Evolutionary conservation across 169 alveolate species (phyloP).

Genomic region (Plasmodium coatneyi): DNA sequence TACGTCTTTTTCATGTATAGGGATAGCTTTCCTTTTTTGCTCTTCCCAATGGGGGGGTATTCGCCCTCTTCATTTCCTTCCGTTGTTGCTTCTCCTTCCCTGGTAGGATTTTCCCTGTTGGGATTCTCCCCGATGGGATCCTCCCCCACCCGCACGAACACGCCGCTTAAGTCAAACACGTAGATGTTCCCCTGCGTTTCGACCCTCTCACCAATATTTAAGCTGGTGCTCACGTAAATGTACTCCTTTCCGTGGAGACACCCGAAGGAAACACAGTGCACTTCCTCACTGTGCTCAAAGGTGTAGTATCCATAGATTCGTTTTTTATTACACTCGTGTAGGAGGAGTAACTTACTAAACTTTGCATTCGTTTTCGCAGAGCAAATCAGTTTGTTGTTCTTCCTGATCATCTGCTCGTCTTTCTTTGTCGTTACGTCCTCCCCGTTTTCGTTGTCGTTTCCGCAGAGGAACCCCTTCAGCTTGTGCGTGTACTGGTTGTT

Average conservation of each 20-base stretch:
- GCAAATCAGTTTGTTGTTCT: slow-evolving; percentile 5
- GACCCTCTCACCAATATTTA: slow-evolving; percentile 34
- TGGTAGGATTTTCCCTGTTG: neutral
- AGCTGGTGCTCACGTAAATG: slow-evolving; percentile 28
- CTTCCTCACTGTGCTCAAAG: slow-evolving; percentile 57
- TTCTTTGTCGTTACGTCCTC: neutral
- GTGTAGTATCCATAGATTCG: slow-evolving; percentile 28
- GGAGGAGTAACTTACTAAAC: slow-evolving; percentile 20
- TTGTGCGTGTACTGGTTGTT: slow-evolving; percentile 61
- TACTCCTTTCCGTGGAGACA: slow-evolving; percentile 19
- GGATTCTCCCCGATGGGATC: neutral
- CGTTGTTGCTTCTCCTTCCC: neutral
- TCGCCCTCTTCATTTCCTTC: neutral
- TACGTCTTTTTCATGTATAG: slow-evolving; percentile 55
- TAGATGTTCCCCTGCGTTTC: slow-evolving; percentile 68
- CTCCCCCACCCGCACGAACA: slow-evolving; percentile 3
- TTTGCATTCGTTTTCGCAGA: slow-evolving; percentile 36
- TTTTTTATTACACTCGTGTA: slow-evolving; percentile 29
- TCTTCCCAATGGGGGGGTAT: neutral
- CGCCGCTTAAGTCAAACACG: slow-evolving; percentile 14
- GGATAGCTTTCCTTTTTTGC: slow-evolving; percentile 8
- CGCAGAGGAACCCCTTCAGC: slow-evolving; percentile 16
- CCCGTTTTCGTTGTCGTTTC: neutral
- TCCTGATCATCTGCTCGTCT: neutral
- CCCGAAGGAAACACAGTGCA: slow-evolving; percentile 47